A percentile compares a stretch with the other conserved stretches of the same genome.
Evolutionary conservation across 768 basidiomycete species (phyloP).

Genomic region (Tricholoma hemisulphureum): DNA sequence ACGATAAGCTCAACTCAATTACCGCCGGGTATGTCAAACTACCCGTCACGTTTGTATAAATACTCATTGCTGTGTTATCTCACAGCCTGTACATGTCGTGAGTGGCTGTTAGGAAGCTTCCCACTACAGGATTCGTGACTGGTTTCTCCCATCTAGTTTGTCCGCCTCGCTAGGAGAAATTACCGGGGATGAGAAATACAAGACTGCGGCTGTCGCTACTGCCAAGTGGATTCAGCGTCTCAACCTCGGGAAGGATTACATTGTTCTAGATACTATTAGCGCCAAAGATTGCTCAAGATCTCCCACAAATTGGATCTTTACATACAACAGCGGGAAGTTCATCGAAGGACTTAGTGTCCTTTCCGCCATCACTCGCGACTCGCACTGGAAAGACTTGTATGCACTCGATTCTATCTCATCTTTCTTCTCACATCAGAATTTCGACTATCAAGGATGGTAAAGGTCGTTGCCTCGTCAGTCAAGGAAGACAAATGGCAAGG

Average conservation of each 20-base stretch:
- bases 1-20: conserved; percentile 46
- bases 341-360: conserved; percentile 52
- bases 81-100: neutral
- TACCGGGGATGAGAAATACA: conserved; percentile 45
- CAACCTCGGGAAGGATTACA: conserved; percentile 40
- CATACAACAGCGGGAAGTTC: conserved; percentile 55
- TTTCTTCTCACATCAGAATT: too few relatives aligned
- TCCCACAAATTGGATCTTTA: conserved; percentile 46
- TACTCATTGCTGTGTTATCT: too few relatives aligned
- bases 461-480: conserved; percentile 38
- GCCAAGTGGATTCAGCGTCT: conserved; percentile 48
- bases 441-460: conserved; percentile 41
- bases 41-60: too few relatives aligned
- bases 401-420: too few relatives aligned
- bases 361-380: conserved; percentile 36
- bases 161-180: conserved; percentile 50
- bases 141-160: conserved; percentile 29
- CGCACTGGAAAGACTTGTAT: neutral
- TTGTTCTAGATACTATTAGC: conserved; percentile 48
- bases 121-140: too few relatives aligned
- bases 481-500: conserved; percentile 49
- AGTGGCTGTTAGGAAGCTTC: too few relatives aligned
- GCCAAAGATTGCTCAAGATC: conserved; percentile 47
- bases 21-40: conserved; percentile 41
- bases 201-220: conserved; percentile 42